Percentiles rank a stretch among this genome's conserved stretches.
phyloP scores from a whole-genome alignment of 2,329 filamentous ascomycete species.

The Fusarium camptoceras region DNA sequence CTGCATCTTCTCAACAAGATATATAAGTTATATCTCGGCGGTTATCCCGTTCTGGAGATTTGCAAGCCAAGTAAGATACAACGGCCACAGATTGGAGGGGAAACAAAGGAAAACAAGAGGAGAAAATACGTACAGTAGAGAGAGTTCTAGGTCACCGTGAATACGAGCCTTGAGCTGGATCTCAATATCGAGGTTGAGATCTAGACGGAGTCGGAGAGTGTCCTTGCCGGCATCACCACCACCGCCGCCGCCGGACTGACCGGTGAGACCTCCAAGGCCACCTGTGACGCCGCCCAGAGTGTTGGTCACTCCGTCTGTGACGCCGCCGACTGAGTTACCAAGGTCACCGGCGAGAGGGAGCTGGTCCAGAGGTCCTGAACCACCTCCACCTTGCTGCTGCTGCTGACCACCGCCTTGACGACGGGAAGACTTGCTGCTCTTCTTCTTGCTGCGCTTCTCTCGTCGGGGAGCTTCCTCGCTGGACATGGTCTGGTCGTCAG shows the following conservation, averaged over 20 bases:
- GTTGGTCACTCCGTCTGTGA: conserved; percentile 57
- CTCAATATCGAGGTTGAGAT: conserved; percentile 86
- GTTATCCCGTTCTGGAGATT: conserved; percentile 46
- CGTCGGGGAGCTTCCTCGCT: conserved; percentile 43
- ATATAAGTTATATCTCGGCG: conserved; percentile 3
- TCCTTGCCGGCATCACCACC: conserved; percentile 65
- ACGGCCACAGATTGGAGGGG: conserved; percentile 18
- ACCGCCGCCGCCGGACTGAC: conserved; percentile 49
- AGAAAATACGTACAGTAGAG: conserved; percentile 67
- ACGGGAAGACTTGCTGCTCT: conserved; percentile 45
- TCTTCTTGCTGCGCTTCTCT: conserved; percentile 47
- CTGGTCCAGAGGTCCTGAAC: conserved; percentile 51
- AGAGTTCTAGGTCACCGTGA: conserved; percentile 84
- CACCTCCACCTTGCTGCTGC: conserved; percentile 24
- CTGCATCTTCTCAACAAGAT: conserved; percentile 30
- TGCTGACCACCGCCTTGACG: conserved; percentile 41
- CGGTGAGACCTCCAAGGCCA: conserved; percentile 53
- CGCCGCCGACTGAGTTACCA: conserved; percentile 53
- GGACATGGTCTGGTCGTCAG: conserved; percentile 41
- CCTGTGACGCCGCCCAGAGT: conserved; percentile 57
- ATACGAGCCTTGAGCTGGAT: conserved; percentile 88
- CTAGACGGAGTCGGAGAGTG: conserved; percentile 75
- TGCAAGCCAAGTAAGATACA: conserved; percentile 45
- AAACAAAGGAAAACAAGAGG: background rate
- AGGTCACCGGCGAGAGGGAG: conserved; percentile 53